Conservation (phyloP, 2,329 filamentous ascomycete genomes). For the Saccharata proteae region DNA sequence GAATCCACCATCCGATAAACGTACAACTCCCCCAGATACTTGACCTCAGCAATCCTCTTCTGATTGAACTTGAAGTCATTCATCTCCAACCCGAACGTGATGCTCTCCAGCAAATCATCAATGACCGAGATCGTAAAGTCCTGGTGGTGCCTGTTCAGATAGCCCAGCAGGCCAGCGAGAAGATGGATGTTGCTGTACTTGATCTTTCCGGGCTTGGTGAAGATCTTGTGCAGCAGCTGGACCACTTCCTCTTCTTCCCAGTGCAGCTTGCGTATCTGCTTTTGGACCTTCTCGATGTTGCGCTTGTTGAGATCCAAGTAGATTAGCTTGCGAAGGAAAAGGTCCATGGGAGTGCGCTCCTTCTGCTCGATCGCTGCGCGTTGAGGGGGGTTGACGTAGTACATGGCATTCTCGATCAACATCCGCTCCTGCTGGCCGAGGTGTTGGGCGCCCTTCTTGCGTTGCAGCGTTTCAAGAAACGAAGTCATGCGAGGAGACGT, state of each 20-base stretch:
- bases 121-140: conserved; percentile 85
- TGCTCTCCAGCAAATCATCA: conserved; percentile 80
- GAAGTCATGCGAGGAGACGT: conserved; percentile 87
- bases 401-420: conserved; percentile 95
- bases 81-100: conserved; percentile 77
- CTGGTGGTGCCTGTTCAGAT: conserved; percentile 83
- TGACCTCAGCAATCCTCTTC: conserved; percentile 85
- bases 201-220: conserved; percentile 91
- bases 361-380: conserved; percentile 92
- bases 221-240: conserved; percentile 71
- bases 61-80: conserved; percentile 98
- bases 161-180: conserved; percentile 76
- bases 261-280: conserved; percentile 87
- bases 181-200: conserved; percentile 96
- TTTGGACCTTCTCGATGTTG: conserved; percentile 85
- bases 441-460: conserved; percentile 92
- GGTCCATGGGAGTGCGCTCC: conserved; percentile 82
- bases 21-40: conserved; percentile 92
- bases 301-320: conserved; percentile 91
- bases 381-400: conserved; percentile 93
- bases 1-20: conserved; percentile 97
- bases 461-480: conserved; percentile 86
- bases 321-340: conserved; percentile 84
- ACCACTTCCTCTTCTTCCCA: conserved; percentile 93
- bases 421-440: conserved; percentile 93